Evolutionary conservation across 345 rosid genomes (phyloP), one percentile per base, ranked within the genome.

Genomic region (Draba incana): DNA sequence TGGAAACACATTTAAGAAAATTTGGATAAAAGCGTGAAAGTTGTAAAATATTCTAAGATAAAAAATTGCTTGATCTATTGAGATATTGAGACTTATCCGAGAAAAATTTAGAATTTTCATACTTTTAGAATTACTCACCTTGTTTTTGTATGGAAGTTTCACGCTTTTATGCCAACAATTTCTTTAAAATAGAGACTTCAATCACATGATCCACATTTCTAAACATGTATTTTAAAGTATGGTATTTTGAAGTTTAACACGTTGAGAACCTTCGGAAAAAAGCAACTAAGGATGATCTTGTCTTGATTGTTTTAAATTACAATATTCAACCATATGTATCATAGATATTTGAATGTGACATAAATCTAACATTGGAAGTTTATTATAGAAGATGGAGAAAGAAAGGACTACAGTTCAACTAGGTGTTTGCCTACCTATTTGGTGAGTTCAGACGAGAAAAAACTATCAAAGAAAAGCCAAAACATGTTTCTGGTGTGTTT

Each of bases 401-500:
- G n/a, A 69, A 59, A 39, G 3, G 52, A 8, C 44, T 58, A 30
- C 10, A 62, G 62, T 44, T 39, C 25, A 62, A 15, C 48, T 61
- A 30, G 20, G 28, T 52, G 68, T 52, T 62, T 61, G 61, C 50
- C 56, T 48, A 57, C 66, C 11, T 61, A 53, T 61, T 42, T 51
- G 60, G 54, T 51, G 31, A 12, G 54, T 52, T 28, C 37, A 30
- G 28, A 51, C 23, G 25, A 52, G 35, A 44, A 70, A 51, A 37
- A 42, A 9, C 37, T 61, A 61, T 43, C 60, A 61, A 61, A 52
- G 54, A 70, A 50, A 28, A 30, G 28, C 54, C 46, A 70, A 70
- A 70, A 31, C 68, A 70, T 70, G 54, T 61, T 53, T 61, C 61
- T 51, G 67, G 44, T 61, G 28, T 60, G 33, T 28, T 20, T 41